These are phyloP conservation scores for Phytophthora megakarya DNA, from an alignment of 352 stramenopile species.

Conservation along the genomic window DNA sequence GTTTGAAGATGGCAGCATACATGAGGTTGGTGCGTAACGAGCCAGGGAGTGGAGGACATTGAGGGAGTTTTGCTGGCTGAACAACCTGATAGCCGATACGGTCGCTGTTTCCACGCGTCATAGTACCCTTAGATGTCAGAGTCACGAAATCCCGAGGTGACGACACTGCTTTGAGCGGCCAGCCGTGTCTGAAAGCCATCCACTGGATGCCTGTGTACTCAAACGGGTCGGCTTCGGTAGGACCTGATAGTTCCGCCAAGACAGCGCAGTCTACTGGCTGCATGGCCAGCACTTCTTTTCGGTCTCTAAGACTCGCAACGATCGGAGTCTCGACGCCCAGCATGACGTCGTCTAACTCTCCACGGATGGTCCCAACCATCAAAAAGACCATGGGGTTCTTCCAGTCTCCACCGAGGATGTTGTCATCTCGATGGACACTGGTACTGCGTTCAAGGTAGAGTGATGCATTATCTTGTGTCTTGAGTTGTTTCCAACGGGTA, in stretches of 20 bases:
- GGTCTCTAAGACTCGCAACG: constrained; percentile 30
- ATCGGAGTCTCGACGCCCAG: constrained; percentile 34
- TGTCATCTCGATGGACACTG: constrained; percentile 24
- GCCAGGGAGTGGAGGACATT: constrained; percentile 32
- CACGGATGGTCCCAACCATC: constrained; percentile 24
- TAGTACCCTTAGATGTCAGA: constrained; percentile 35
- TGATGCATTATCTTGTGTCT: constrained; percentile 32
- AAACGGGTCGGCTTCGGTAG: constrained; percentile 41
- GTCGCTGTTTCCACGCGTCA: constrained; percentile 37
- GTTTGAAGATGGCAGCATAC: constrained; percentile 30
- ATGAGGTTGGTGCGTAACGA: constrained; percentile 28
- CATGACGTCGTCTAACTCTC: constrained; percentile 36
- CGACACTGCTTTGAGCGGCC: constrained; percentile 31
- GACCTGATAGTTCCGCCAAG: constrained; percentile 37
- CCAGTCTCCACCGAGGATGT: constrained; percentile 32
- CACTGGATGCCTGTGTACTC: constrained; percentile 45
- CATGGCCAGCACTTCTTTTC: constrained; percentile 30
- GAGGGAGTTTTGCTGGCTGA: constrained; percentile 45
- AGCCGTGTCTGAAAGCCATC: constrained; percentile 33
- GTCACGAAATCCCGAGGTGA: constrained; percentile 43
- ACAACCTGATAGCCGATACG: constrained; percentile 50
- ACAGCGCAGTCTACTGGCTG: constrained; percentile 31
- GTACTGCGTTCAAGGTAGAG: constrained; percentile 36
- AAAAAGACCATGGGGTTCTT: constrained; percentile 35
- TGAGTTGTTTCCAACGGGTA: constrained; percentile 40